These are phyloP conservation scores for Fusarium agapanthi DNA, from an alignment of 2,329 filamentous ascomycete species.

Conservation along the genomic window DNA sequence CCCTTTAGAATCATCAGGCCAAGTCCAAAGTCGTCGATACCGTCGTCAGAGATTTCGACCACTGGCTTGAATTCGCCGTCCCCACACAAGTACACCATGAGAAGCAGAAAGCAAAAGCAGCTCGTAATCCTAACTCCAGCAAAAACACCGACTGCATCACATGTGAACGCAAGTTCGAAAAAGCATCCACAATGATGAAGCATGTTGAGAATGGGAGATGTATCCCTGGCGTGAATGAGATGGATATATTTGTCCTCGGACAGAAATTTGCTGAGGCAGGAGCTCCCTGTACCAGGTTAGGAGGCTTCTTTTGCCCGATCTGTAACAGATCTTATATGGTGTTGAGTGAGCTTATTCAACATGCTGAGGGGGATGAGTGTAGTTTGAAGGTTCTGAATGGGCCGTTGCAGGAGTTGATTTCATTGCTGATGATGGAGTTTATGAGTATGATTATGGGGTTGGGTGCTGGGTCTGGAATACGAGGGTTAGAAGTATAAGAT, in stretches of 20 bases:
- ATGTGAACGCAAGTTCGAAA: neutral
- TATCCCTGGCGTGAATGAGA: fast-evolving
- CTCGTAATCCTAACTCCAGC: neutral
- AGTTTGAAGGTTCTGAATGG: neutral
- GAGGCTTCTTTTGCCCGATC: neutral
- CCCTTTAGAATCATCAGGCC: neutral
- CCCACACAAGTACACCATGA: neutral
- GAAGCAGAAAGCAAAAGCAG: neutral
- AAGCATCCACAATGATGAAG: neutral
- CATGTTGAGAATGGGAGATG: neutral
- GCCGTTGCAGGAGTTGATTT: neutral
- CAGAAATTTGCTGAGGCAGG: neutral
- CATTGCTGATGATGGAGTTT: neutral
- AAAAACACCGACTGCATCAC: neutral
- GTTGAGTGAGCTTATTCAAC: neutral
- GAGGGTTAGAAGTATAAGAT: neutral
- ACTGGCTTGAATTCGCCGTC: neutral
- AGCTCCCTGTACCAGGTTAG: neutral
- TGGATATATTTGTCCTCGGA: neutral
- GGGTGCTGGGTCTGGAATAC: neutral
- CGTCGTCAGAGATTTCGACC: neutral
- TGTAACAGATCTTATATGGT: neutral
- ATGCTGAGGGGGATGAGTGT: neutral
- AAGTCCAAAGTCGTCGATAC: neutral
- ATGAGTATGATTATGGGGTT: neutral